Evolutionary conservation across 257 asterid species (phyloP).

Genomic region (Fraxinus cuspidata): DNA sequence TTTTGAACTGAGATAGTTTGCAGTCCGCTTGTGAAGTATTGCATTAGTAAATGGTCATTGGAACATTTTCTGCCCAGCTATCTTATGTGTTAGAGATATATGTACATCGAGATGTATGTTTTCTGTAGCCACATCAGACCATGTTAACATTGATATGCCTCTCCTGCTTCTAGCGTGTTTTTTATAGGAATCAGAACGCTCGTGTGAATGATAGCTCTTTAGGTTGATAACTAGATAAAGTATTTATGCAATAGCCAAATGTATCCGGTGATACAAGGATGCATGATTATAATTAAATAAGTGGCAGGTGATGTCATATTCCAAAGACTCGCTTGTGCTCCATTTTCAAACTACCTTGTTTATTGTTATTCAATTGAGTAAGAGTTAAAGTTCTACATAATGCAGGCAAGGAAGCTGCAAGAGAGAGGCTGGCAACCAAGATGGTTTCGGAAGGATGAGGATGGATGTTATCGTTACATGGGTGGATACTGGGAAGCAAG

Average conservation of each 20-base stretch:
- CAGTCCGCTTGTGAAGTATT: background rate
- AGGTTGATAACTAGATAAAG: background rate
- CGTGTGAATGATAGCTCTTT: background rate
- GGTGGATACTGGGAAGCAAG: constrained; percentile 98
- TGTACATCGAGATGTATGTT: background rate
- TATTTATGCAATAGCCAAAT: background rate
- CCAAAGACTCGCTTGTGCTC: background rate
- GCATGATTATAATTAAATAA: background rate
- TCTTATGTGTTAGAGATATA: too few relatives aligned
- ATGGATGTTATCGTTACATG: constrained; percentile 68
- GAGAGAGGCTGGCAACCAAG: constrained; percentile 96
- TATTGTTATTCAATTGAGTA: background rate
- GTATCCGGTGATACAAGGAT: background rate
- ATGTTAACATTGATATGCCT: background rate
- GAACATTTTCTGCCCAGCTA: background rate
- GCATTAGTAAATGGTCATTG: background rate
- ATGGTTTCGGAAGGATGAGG: constrained; percentile 88
- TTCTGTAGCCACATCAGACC: background rate
- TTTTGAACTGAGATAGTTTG: background rate
- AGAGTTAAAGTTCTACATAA: constrained; percentile 7
- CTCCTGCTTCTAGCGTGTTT: background rate
- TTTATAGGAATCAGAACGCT: background rate
- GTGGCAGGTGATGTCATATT: background rate
- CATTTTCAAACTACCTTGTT: background rate
- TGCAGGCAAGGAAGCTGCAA: constrained; percentile 92